Conservation (phyloP, 2,329 filamentous ascomycete genomes). For the Fusarium mexicanum region DNA sequence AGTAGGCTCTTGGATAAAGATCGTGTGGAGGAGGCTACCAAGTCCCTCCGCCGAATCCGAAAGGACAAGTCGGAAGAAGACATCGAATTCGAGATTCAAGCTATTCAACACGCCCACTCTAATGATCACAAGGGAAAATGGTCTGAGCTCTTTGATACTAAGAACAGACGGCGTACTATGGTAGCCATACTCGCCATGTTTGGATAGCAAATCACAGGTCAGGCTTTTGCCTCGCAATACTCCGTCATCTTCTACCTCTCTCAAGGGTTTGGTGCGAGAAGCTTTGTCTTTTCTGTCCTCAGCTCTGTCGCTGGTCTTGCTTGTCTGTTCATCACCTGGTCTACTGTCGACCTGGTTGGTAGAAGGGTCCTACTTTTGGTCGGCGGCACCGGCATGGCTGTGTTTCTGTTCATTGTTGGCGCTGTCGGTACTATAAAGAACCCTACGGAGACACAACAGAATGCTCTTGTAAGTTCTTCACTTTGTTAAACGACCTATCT, state of each 20-base stretch:
- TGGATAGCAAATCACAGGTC: slow-evolving; percentile 47
- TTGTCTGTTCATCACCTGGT: slow-evolving; percentile 1
- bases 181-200: slow-evolving; percentile 45
- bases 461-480: not conserved
- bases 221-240: slow-evolving; percentile 46
- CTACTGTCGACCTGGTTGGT: slow-evolving; percentile 14
- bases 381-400: not conserved
- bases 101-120: not conserved
- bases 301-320: not conserved
- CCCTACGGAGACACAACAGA: not conserved
- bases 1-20: not conserved
- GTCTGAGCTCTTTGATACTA: not conserved
- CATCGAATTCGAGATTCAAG: not conserved
- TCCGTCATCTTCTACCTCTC: slow-evolving; percentile 45
- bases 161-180: slow-evolving; percentile 10
- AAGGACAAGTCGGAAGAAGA: not conserved
- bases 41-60: not conserved
- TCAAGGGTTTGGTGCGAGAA: slow-evolving; percentile 38
- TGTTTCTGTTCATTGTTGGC: not conserved
- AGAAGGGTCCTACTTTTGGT: not conserved
- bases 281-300: slow-evolving; percentile 43
- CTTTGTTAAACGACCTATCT: fast-evolving
- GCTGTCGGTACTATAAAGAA: not conserved
- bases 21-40: not conserved
- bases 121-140: not conserved